Conservation (phyloP, 331 rosid species). For the Rhamnella rubrinervis region DNA sequence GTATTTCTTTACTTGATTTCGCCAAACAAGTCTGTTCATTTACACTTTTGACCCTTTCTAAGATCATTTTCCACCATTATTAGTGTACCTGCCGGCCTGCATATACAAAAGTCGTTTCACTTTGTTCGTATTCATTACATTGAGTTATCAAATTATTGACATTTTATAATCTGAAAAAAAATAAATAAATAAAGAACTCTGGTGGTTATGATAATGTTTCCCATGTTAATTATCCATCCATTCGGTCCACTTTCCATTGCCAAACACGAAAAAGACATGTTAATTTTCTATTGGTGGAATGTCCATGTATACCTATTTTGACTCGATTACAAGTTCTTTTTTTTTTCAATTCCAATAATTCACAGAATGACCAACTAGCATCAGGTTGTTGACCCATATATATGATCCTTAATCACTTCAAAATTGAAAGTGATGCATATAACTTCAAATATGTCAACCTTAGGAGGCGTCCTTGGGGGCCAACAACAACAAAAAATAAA, state of each 20-base stretch:
- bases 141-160: not conserved
- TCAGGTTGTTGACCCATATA: slow-evolving; percentile 19
- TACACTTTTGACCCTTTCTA: not conserved
- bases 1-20: not conserved
- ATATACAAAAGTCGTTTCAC: not conserved
- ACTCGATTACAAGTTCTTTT: slow-evolving; percentile 8
- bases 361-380: not conserved
- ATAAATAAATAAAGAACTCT: not conserved
- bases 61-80: not conserved
- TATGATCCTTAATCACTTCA: slow-evolving; percentile 18
- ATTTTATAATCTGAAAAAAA: not conserved
- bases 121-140: too few species aligned
- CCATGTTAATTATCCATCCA: slow-evolving; percentile 18
- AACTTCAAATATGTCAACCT: slow-evolving; percentile 38
- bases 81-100: not conserved
- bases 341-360: slow-evolving; percentile 12
- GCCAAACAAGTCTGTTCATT: too few species aligned
- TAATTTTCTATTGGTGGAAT: not conserved
- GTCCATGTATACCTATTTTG: slow-evolving; percentile 4
- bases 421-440: slow-evolving; percentile 26
- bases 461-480: slow-evolving; percentile 1
- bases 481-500: not conserved
- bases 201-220: slow-evolving; percentile 30
- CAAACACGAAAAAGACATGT: too few species aligned
- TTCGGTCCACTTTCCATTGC: slow-evolving; percentile 21